phyloP scores from a whole-genome alignment of 768 basidiomycete genomes.

The Kwoniella pini region DNA sequence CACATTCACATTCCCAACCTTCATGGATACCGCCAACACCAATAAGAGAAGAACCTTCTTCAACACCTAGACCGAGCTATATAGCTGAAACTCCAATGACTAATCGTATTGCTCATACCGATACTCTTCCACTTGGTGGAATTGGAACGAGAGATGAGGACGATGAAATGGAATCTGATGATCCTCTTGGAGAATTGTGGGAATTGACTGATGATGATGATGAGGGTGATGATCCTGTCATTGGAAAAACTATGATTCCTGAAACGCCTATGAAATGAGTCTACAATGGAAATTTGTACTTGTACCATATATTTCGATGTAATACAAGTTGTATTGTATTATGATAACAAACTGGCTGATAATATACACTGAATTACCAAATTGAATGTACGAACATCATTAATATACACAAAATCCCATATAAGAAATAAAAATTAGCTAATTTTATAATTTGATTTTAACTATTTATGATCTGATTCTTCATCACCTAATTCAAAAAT shows the following conservation, averaged over 20 bases:
- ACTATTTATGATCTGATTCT: constrained; percentile 9
- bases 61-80: constrained; percentile 11
- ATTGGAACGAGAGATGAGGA: constrained; percentile 13
- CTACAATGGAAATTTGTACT: too few relatives aligned
- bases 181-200: constrained; percentile 40
- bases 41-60: constrained; percentile 34
- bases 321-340: too few relatives aligned
- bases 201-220: constrained; percentile 49
- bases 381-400: too few relatives aligned
- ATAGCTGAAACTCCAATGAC: constrained; percentile 33
- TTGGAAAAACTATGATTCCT: constrained; percentile 20
- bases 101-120: constrained; percentile 2
- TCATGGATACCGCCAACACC: constrained; percentile 26
- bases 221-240: constrained; percentile 4
- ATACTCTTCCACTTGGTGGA: background rate
- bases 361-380: too few relatives aligned
- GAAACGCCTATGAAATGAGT: constrained; percentile 39
- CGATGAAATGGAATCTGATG: constrained; percentile 28
- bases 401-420: too few relatives aligned
- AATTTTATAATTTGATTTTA: background rate
- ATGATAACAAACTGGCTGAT: too few relatives aligned
- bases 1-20: constrained; percentile 4
- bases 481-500: constrained; percentile 14
- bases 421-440: too few relatives aligned
- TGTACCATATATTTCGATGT: too few relatives aligned